Evolutionary conservation across 169 alveolate genomes (phyloP), one percentile per base, ranked within the genome.

Genomic region (Plasmodium knowlesi): DNA sequence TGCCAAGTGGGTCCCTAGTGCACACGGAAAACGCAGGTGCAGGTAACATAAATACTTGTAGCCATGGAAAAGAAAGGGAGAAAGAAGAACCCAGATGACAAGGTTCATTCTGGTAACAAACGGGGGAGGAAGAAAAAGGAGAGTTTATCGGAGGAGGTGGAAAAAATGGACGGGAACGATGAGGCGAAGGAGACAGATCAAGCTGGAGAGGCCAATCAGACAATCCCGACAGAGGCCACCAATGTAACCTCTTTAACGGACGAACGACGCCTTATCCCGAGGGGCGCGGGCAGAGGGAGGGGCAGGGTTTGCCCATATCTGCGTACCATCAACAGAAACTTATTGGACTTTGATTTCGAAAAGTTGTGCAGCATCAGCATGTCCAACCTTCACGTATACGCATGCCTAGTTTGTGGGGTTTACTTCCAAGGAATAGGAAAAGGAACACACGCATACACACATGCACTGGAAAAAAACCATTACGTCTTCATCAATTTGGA

Each of bases 321-420:
- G 54, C 98, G 99, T 19, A 98, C 99, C 4, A 98, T 99, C 14
- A 98, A 99, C 83, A 93, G 99, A 93, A 98, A 98, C 84, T 94
- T 99, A 85, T 96, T 99, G 80, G 99, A 99, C 96, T 99, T 99
- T 89, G 99, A 99, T 93, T 98, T 98, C 92, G 99, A 99, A 93
- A 99, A 99, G 93, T 96, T 99, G 72, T 99, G 99, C 96, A 98
- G 99, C 30, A 97, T 99, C 67, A 98, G 99, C 41, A 98, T 99
- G 85, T 97, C 99, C 34, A 98, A 98, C 86, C 96, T 98, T 57
- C 99, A 99, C 96, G 99, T 98, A 82, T 99, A 99, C 96, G 99
- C 99, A 61, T 99, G 99, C 95, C 98, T 99, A 86, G 98, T 98
- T 46, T 99, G 99, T 95, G 99, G 99, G 2, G 96, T 98, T 83